Evolutionary conservation across 495 filamentous ascomycete species (phyloP), one percentile per base, ranked within the genome.

Genomic region (Annulohypoxylon bovei): DNA sequence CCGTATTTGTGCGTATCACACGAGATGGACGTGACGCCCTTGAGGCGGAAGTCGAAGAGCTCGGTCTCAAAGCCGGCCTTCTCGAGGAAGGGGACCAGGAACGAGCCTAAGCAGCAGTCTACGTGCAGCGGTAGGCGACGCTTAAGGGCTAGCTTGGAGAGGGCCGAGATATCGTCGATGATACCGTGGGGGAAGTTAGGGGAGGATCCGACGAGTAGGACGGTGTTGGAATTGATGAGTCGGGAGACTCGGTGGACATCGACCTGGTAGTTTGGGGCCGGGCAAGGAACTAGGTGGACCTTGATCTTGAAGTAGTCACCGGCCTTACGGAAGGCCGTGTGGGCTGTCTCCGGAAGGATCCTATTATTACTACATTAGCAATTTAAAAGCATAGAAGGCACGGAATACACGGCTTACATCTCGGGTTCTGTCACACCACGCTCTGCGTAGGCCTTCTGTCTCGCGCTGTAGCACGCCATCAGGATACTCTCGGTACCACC

Each of bases 1-100:
- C 95, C 95, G 78, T 99, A 99, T 79, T 99, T 99, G 83, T 99
- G 95, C 28, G 95, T 99, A 77, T 99, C 95, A 75, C 95, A 97
- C 72, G 88, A 91, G 79, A 99, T 98, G 76, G 89, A 92, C 4
- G 96, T 98, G 59, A 99, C 96, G 75, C 95, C 95, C 60, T 91
- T 91, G 62, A 95, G 88, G 33, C 90, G 88, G 88, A 99, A 99
- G 80, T 99, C 96, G 76, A 98, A 98, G 14, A 88, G 90, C 66
- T 89, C 87, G 25, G 90, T 86, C 55, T 93, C 91, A 80, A 97
- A 98, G 35, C 95, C 96, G 20, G 95, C 94, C 72, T 91, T 91
- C 69, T 91, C 88, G 59, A 99, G 91, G 82, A 95, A 93, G 11
- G 96, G 93, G 50, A 98, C 85, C 30, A 98, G 82, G 84, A 99